Conservation (phyloP, 179 eudicot genomes). For the Sideroxylon spinosum region DNA sequence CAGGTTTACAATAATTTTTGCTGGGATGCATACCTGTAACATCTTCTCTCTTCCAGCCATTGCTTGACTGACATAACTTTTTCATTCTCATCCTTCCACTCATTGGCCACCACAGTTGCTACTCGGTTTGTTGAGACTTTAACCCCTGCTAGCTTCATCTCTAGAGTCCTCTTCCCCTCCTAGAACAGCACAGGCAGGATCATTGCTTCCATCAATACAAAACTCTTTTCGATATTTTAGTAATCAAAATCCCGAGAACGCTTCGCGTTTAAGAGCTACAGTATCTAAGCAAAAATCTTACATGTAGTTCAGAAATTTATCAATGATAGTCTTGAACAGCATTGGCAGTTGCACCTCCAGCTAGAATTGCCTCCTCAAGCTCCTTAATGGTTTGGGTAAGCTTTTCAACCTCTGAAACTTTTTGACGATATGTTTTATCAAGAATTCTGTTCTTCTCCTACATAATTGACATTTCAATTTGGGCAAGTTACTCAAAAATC, state of each 20-base stretch:
- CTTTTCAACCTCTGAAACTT: conserved; percentile 83
- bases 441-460: conserved; percentile 81
- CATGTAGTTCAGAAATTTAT: conserved; percentile 66
- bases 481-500: neutral
- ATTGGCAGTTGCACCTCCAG: conserved; percentile 85
- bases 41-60: conserved; percentile 89
- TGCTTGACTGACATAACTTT: conserved; percentile 94
- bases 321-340: conserved; percentile 66
- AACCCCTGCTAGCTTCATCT: conserved; percentile 90
- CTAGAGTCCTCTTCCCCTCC: conserved; percentile 85
- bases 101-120: conserved; percentile 83
- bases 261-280: neutral
- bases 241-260: neutral
- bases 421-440: conserved; percentile 80
- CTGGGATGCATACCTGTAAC: conserved; percentile 48
- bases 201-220: neutral
- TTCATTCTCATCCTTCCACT: conserved; percentile 87
- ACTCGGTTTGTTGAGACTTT: conserved; percentile 88
- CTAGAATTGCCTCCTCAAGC: conserved; percentile 87
- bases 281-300: conserved; percentile 17
- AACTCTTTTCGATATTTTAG: neutral
- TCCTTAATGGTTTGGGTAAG: conserved; percentile 70
- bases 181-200: conserved; percentile 21
- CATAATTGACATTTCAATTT: neutral
- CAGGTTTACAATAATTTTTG: neutral